These are phyloP conservation scores for rapeseed (Brassica napus) DNA, from an alignment of 345 rosid species.

Conservation along the genomic window Da-Ae NC_063440.1:26267501-26268000, in stretches of 20 bases:
- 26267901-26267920: slow-evolving; percentile 26
- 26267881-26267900: slow-evolving; percentile 40
- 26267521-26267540: too few species aligned
- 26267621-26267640: too few species aligned
- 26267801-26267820: slow-evolving; percentile 40
- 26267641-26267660: too few species aligned
- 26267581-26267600: too few species aligned
- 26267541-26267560: too few species aligned
- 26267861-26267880: slow-evolving; percentile 28
- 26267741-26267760: slow-evolving; percentile 36
- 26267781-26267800: slow-evolving; percentile 35
- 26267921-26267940: slow-evolving; percentile 2
- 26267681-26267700: background rate
- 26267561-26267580: too few species aligned
- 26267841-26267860: slow-evolving; percentile 35
- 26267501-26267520: too few species aligned
- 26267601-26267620: too few species aligned
- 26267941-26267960: slow-evolving; percentile 36
- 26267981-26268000: slow-evolving; percentile 30
- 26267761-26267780: slow-evolving; percentile 12
- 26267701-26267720: slow-evolving; percentile 42
- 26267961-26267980: slow-evolving; percentile 38
- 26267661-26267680: too few species aligned
- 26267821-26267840: slow-evolving; percentile 26
- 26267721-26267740: too few species aligned